These are phyloP conservation scores for Malassezia yamatoensis DNA, from an alignment of 1,284 basidiomycete genomes.

Conservation along the genomic window DNA sequence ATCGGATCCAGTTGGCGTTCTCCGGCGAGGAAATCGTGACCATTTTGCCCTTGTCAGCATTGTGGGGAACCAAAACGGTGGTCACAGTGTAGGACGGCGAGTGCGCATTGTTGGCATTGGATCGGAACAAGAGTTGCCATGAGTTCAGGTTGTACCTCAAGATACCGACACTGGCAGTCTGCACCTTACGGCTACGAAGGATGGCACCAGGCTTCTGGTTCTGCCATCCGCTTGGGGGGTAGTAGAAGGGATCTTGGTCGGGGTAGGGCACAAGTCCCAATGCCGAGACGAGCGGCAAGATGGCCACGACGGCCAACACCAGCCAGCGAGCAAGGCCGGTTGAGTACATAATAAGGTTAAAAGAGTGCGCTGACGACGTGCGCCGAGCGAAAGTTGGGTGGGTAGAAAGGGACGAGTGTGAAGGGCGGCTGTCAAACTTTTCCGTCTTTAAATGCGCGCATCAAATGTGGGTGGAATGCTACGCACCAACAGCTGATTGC, in stretches of 20 bases:
- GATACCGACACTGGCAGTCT: conserved; percentile 22
- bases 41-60: conserved; percentile 10
- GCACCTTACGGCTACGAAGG: conserved; percentile 24
- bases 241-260: conserved; percentile 17
- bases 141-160: conserved; percentile 19
- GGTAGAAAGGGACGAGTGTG: background rate
- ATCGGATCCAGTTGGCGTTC: conserved; percentile 26
- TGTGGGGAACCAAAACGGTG: conserved; percentile 27
- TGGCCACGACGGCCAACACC: conserved; percentile 9
- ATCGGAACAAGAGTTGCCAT: conserved; percentile 29
- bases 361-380: conserved; percentile 1
- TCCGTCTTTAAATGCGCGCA: background rate
- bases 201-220: conserved; percentile 22
- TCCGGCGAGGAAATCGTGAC: conserved; percentile 20
- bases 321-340: conserved; percentile 13
- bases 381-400: background rate
- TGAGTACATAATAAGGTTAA: conserved; percentile 6
- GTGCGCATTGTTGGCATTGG: conserved; percentile 7
- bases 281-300: conserved; percentile 9
- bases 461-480: background rate
- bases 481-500: too few species aligned
- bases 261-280: conserved; percentile 10
- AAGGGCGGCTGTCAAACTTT: background rate
- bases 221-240: conserved; percentile 16
- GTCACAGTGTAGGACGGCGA: conserved; percentile 22